phyloP scores from a whole-genome alignment of 2,329 filamentous ascomycete species.

The Chalara sp. region DNA sequence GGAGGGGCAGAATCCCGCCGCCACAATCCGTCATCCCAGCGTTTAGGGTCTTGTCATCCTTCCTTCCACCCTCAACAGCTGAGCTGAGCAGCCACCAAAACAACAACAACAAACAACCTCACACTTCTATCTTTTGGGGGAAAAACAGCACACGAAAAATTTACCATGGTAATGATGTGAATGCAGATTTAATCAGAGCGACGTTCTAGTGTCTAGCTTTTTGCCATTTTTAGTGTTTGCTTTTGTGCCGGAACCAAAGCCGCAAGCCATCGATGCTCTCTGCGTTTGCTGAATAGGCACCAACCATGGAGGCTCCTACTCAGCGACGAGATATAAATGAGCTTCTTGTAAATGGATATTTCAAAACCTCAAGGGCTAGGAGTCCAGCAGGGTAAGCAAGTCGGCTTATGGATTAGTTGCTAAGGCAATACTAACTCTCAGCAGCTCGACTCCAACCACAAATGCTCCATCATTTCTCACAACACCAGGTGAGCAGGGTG shows the following conservation, averaged over 20 bases:
- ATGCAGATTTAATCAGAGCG: too few species aligned
- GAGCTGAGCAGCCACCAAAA: too few species aligned
- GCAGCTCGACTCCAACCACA: constrained; percentile 4
- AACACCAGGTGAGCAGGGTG: constrained; percentile 4
- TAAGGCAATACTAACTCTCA: not conserved
- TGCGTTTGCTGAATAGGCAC: not conserved
- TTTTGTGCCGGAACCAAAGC: constrained; percentile 4
- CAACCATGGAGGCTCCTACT: constrained; percentile 15
- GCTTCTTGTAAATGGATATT: constrained; percentile 41
- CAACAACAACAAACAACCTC: too few species aligned
- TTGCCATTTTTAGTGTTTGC: not conserved
- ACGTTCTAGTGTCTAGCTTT: not conserved
- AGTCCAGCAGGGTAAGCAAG: constrained; percentile 28
- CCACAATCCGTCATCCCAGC: too few species aligned
- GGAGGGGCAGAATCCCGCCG: too few species aligned
- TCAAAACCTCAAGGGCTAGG: constrained; percentile 39
- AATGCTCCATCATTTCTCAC: constrained; percentile 7
- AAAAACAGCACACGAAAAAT: too few species aligned
- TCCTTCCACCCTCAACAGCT: too few species aligned
- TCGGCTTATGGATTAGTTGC: not conserved
- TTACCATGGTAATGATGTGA: too few species aligned
- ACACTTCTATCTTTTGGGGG: too few species aligned
- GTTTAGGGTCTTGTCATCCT: too few species aligned
- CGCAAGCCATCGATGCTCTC: too few species aligned
- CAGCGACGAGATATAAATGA: constrained; percentile 17